These are phyloP conservation scores for Claviceps maximensis DNA, from an alignment of 2,329 filamentous ascomycete species.

Conservation along the genomic window DNA sequence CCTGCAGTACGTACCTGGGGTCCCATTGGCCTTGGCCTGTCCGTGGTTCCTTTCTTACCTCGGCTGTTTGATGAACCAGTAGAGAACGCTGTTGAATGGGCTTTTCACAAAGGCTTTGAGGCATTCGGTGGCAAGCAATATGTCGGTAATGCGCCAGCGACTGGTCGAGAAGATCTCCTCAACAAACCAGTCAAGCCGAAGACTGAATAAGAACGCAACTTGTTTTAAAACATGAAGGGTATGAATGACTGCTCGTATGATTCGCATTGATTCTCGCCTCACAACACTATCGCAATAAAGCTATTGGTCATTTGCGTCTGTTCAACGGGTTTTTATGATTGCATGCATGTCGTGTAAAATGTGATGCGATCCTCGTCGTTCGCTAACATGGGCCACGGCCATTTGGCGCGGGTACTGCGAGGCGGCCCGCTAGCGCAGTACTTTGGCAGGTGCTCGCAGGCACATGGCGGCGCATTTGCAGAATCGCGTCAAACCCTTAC, in stretches of 20 bases:
- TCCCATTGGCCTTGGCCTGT: slow-evolving; percentile 72
- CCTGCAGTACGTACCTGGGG: slow-evolving; percentile 66
- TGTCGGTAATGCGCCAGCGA: slow-evolving; percentile 41
- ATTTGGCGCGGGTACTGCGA: neutral
- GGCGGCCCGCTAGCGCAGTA: no score
- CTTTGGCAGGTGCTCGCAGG: no score
- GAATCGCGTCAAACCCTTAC: no score
- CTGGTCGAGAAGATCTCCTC: slow-evolving; percentile 33
- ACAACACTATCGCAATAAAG: neutral
- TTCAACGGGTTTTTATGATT: neutral
- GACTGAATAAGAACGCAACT: slow-evolving; percentile 21
- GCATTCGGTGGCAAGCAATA: slow-evolving; percentile 49
- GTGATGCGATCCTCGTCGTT: neutral
- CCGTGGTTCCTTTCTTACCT: slow-evolving; percentile 71
- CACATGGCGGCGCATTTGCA: no score
- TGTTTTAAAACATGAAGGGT: neutral
- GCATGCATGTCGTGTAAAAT: neutral
- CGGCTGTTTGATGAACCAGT: slow-evolving; percentile 84
- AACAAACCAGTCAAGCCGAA: slow-evolving; percentile 32
- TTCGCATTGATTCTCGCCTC: neutral
- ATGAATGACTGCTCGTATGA: slow-evolving; percentile 7
- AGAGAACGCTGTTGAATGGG: slow-evolving; percentile 80
- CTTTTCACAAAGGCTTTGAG: slow-evolving; percentile 73
- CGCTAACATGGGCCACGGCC: neutral
- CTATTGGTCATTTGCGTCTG: neutral